These are phyloP conservation scores for Cytospora piceae DNA, from an alignment of 2,329 filamentous ascomycete genomes.

Conservation along the genomic window DNA sequence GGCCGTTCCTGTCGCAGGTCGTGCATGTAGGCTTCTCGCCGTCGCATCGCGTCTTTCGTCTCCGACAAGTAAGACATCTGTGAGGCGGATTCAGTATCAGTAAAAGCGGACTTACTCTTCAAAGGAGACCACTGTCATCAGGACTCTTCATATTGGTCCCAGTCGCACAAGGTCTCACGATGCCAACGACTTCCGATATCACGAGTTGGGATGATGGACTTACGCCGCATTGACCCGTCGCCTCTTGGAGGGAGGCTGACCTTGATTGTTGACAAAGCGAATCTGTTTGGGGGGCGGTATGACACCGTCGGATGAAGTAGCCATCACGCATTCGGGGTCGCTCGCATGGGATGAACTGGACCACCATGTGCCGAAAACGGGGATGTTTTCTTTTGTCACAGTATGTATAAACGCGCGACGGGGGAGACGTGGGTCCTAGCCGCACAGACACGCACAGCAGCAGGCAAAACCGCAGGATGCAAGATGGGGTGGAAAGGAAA, in stretches of 20 bases:
- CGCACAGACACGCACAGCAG: background rate
- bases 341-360: constrained; percentile 19
- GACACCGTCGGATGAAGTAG: constrained; percentile 48
- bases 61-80: constrained; percentile 74
- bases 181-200: background rate
- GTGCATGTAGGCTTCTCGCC: constrained; percentile 74
- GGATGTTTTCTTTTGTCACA: constrained; percentile 9
- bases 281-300: constrained; percentile 61
- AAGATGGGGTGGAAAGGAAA: background rate
- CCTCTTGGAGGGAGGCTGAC: constrained; percentile 78
- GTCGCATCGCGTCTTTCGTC: constrained; percentile 75
- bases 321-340: constrained; percentile 44
- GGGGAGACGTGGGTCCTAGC: constrained; percentile 19
- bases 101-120: background rate
- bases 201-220: constrained; percentile 40
- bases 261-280: constrained; percentile 81
- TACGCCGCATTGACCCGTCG: constrained; percentile 80
- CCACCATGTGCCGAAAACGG: constrained; percentile 12
- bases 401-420: background rate
- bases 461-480: background rate
- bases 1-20: constrained; percentile 73
- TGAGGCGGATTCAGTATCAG: constrained; percentile 18
- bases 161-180: background rate
- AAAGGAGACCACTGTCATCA: background rate
- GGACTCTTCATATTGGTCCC: background rate